Conservation (phyloP, 1,284 basidiomycete species). For the Vanrija sp. region DNA sequence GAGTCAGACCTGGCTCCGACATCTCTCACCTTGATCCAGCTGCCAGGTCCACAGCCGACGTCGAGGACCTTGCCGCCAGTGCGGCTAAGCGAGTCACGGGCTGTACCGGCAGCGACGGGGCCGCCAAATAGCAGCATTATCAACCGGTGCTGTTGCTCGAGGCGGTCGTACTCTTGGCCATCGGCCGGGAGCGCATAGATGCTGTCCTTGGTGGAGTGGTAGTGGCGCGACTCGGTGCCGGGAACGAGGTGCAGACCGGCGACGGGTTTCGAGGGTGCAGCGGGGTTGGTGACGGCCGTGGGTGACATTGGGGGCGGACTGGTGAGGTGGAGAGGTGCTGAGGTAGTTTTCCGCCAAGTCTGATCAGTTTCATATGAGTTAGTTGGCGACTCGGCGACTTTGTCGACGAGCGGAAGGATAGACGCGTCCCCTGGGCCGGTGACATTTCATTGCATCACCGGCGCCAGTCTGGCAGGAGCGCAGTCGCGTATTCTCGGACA, state of each 20-base stretch:
- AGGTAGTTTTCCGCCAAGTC: no score
- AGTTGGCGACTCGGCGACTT: no score
- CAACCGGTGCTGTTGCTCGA: constrained; percentile 1
- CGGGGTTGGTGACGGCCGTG: background rate
- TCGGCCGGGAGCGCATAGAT: constrained; percentile 2
- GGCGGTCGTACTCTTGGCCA: constrained; percentile 1
- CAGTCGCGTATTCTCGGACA: no score
- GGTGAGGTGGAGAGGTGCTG: background rate
- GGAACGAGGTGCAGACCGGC: background rate
- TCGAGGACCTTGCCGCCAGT: constrained; percentile 1
- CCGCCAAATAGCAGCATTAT: background rate
- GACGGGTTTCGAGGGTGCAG: background rate
- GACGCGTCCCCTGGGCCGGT: no score
- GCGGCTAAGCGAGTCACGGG: background rate
- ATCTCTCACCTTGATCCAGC: background rate
- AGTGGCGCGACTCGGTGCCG: background rate
- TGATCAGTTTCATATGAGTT: no score
- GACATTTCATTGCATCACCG: no score
- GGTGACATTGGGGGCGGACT: background rate
- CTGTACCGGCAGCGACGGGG: background rate
- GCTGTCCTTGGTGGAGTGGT: background rate
- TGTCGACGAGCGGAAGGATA: no score
- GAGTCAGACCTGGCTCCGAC: background rate
- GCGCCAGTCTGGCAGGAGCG: no score
- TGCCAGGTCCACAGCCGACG: constrained; percentile 2